Evolutionary conservation across 768 basidiomycete species (phyloP).

Genomic region (Wakefieldia striispora): DNA sequence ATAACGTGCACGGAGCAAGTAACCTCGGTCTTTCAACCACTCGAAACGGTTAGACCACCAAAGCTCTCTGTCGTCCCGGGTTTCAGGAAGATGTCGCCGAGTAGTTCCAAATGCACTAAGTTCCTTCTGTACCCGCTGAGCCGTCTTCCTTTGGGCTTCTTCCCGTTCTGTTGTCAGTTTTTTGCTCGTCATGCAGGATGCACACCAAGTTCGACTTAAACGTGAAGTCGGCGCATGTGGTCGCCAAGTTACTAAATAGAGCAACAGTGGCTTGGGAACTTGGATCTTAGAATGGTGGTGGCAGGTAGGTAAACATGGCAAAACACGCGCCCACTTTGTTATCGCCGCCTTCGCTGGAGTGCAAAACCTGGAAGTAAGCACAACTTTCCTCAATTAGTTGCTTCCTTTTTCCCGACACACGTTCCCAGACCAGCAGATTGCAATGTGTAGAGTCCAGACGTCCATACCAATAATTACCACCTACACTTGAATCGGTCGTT

Average conservation of each 20-base stretch:
- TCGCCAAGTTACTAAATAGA: not conserved
- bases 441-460: slow-evolving; percentile 1
- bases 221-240: too few relatives aligned
- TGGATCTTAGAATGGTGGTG: too few relatives aligned
- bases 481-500: too few relatives aligned
- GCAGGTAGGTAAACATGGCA: not conserved
- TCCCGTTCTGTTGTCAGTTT: not conserved
- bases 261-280: too few relatives aligned
- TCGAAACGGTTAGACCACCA: slow-evolving; percentile 14
- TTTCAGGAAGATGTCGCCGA: too few relatives aligned
- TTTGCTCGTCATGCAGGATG: slow-evolving; percentile 1
- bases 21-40: slow-evolving; percentile 17
- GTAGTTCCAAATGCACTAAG: not conserved
- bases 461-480: too few relatives aligned
- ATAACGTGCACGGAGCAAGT: slow-evolving; percentile 20
- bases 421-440: too few relatives aligned
- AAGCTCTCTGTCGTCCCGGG: not conserved
- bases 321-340: not conserved
- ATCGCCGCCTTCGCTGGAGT: not conserved
- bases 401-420: not conserved
- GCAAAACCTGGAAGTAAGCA: not conserved
- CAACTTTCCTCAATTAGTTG: too few relatives aligned
- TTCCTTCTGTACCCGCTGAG: slow-evolving; percentile 1
- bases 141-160: not conserved
- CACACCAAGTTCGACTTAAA: too few relatives aligned